Evolutionary conservation across 768 basidiomycete species (phyloP), one percentile per base, ranked within the genome.

Genomic region (Boletus sp.): DNA sequence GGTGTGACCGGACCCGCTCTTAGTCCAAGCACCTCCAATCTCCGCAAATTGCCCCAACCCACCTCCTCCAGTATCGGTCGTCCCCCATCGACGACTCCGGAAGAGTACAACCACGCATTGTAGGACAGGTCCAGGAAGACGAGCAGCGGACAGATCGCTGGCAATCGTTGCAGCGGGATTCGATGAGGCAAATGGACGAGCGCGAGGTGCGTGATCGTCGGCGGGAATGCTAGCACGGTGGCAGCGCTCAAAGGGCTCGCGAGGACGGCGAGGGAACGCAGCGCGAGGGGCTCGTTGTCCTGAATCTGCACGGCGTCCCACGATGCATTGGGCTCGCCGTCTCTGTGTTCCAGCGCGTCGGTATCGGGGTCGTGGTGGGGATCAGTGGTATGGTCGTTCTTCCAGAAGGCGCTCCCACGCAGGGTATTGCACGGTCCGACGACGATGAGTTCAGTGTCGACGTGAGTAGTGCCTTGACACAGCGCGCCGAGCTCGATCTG

Each of bases 61-160:
- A 85, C 70, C 38, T 77, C 77, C 46, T 79, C 78, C 19, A 86
- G 58, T 11, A 71, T 70, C 43, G 72, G 64, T 27, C 68, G 57
- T 8, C 67, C 71, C 21, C 11, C 11, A 13, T 25, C 46, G 11
- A 17, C 13, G 3, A 1, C 40, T 13, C 47, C 39, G n/a, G 3
- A 1, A 4, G 23, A 32, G 19, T 35, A 32, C 25, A 82, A 60
- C 80, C 81, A 82, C 5, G 49, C 35, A 47, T 89, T 90, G 65
- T 79, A 87, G 1, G 88, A 90, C 44, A 90, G 65, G 63, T 90
- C 88, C 33, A 90, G 67, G 25, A 84, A 62, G 21, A 78, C 71
- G 27, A 90, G 70, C n/a, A 84, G 66, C 1, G 88, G 88, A 58
- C 84, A 86, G 14, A 79, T 64, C 11, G 68, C 71, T 1, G 86